Evolutionary conservation across 345 rosid species (phyloP), one percentile per base, ranked within the genome.

Genomic region (Anacardium occidentale): DNA sequence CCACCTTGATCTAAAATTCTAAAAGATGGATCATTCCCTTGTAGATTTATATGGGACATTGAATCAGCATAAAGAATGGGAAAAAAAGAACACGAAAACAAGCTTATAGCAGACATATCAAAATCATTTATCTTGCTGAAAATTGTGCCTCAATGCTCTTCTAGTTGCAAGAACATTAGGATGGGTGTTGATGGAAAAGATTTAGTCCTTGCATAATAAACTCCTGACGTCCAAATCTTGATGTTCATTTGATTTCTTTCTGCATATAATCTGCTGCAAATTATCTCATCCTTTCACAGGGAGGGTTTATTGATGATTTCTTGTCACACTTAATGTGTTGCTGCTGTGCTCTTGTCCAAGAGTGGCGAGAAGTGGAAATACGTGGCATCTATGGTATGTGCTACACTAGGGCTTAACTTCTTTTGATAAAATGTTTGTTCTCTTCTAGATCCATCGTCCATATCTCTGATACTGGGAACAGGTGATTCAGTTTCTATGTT

Each of bases 291-390:
- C 37, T 69, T 70, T 71, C 10, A 57, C 90, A 92, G 99, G 98
- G 97, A 68, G 99, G 99, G 57, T 88, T 79, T 61, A 53, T 92
- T 67, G 99, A 92, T 59, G 98, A 95, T 82, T 95, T 95, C 81
- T 96, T 92, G 62, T 92, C 99, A 5, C 99, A 95, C 83, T 55
- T 95, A 40, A 89, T 95, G 97, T 95, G 98, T 68, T 95, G 99
- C 80, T 95, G 98, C 77, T 95, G 99, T 68, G 94, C 99, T 40
- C 98, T 95, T 40, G 98, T 95, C 70, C 99, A 92, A 90, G 99
- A 95, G 81, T 89, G 87, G 80, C 87, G 98, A 75, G 98, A 95
- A 87, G 93, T 95, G 32, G 97, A 95, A 83, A 85, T 86, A 69
- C 94, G 98, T 22, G 92, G 96, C 45, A 82, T 76, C 59, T 81